phyloP scores from a whole-genome alignment of 2,329 filamentous ascomycete species.

The Alternaria infectoria region DNA sequence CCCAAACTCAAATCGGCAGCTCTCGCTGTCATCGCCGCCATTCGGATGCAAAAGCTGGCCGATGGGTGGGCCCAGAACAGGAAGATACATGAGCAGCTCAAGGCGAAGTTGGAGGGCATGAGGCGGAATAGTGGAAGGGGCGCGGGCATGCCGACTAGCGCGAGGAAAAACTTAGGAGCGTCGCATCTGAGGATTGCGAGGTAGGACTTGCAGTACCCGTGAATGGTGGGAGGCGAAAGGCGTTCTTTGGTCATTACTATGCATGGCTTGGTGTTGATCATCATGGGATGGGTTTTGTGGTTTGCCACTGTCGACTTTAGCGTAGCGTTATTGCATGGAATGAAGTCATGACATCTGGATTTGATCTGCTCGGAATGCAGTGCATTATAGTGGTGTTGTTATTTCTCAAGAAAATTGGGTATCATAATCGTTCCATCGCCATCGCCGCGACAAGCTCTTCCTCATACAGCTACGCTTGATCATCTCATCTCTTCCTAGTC shows the following conservation, averaged over 20 bases:
- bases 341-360: conserved; percentile 9
- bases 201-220: conserved; percentile 1
- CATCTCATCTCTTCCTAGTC: conserved; percentile 1
- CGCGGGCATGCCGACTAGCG: conserved; percentile 25
- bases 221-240: conserved; percentile 41
- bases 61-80: conserved; percentile 58
- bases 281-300: neutral
- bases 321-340: neutral
- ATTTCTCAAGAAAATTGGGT: neutral
- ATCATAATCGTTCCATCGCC: neutral
- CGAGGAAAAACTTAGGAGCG: conserved; percentile 57
- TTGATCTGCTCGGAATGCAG: neutral
- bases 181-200: conserved; percentile 42
- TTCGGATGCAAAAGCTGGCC: conserved; percentile 59
- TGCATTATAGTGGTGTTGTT: neutral
- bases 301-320: neutral
- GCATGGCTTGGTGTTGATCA: conserved; percentile 16
- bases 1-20: conserved; percentile 58
- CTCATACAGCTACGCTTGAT: too few species aligned
- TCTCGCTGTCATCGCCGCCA: conserved; percentile 56
- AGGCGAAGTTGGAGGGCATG: conserved; percentile 56
- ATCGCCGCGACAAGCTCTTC: too few species aligned
- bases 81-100: conserved; percentile 56
- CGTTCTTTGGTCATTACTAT: conserved; percentile 27
- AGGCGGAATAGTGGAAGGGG: conserved; percentile 34